These are phyloP conservation scores for Pseudogymnoascus sp. DNA, from an alignment of 2,329 filamentous ascomycete species.

Conservation along the genomic window DNA sequence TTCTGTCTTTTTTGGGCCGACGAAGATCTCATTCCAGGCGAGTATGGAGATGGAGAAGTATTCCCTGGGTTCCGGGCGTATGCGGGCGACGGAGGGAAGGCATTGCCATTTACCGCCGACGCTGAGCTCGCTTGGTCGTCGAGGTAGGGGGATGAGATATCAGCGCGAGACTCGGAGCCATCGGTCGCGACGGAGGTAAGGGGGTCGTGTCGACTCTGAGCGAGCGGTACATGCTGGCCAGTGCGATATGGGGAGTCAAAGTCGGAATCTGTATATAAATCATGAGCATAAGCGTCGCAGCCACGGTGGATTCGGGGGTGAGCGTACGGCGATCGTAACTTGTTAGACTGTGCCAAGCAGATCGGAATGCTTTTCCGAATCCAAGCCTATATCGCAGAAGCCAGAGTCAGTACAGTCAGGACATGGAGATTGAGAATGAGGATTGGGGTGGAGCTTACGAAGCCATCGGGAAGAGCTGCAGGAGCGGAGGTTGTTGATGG, in stretches of 20 bases:
- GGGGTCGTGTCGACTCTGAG: slow-evolving; percentile 70
- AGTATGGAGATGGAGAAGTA: slow-evolving; percentile 66
- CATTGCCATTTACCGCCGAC: slow-evolving; percentile 43
- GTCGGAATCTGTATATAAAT: slow-evolving; percentile 63
- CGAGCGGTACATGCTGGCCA: slow-evolving; percentile 81
- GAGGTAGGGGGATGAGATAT: slow-evolving; percentile 70
- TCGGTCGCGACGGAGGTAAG: slow-evolving; percentile 80
- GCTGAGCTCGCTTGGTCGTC: slow-evolving; percentile 57
- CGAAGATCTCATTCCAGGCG: slow-evolving; percentile 79
- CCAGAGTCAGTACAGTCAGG: background rate
- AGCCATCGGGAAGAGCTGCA: slow-evolving; percentile 8
- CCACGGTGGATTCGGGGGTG: slow-evolving; percentile 27
- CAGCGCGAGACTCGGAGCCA: slow-evolving; percentile 78
- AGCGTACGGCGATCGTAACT: slow-evolving; percentile 60
- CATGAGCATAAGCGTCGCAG: slow-evolving; percentile 38
- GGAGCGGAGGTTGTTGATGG: slow-evolving; percentile 2
- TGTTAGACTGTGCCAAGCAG: slow-evolving; percentile 82
- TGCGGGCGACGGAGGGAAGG: slow-evolving; percentile 41
- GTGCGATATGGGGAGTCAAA: slow-evolving; percentile 90
- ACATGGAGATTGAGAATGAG: background rate
- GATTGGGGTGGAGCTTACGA: slow-evolving; percentile 4
- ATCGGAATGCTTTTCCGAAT: slow-evolving; percentile 64
- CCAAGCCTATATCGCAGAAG: slow-evolving; percentile 23
- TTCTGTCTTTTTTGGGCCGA: slow-evolving; percentile 53
- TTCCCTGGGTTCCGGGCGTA: slow-evolving; percentile 42